Conservation (phyloP, 768 basidiomycete genomes). For the Leucogyrophana mollusca region DNA sequence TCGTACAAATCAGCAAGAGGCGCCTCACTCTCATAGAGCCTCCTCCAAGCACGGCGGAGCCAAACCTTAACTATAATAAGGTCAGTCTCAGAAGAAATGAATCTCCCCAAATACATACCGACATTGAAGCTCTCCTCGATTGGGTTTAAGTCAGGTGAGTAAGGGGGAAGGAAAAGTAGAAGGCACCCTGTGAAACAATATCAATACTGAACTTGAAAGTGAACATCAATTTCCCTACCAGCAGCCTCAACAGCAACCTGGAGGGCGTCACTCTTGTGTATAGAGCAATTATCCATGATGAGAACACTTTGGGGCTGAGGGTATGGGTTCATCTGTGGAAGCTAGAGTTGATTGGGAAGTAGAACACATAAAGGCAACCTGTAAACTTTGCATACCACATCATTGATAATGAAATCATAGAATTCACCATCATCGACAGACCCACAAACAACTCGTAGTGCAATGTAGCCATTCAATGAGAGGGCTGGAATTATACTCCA, state of each 20-base stretch:
- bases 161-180: constrained; percentile 32
- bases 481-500: constrained; percentile 36
- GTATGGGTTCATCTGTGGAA: constrained; percentile 27
- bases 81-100: not conserved
- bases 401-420: constrained; percentile 34
- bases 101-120: constrained; percentile 14
- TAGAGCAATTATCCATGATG: constrained; percentile 28
- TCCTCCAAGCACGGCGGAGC: constrained; percentile 7
- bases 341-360: constrained; percentile 6
- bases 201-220: constrained; percentile 9
- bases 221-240: constrained; percentile 35
- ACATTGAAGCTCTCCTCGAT: constrained; percentile 37
- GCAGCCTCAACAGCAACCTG: constrained; percentile 8
- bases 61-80: constrained; percentile 7
- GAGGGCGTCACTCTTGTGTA: constrained; percentile 27
- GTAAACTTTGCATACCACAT: constrained; percentile 28
- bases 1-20: constrained; percentile 12
- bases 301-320: constrained; percentile 24
- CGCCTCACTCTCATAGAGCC: constrained; percentile 2
- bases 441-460: constrained; percentile 26
- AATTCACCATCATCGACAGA: constrained; percentile 33
- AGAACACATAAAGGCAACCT: not conserved
- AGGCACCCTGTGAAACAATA: constrained; percentile 11
- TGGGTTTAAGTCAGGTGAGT: constrained; percentile 36
- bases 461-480: constrained; percentile 33